Evolutionary conservation across 805 yeast genomes (phyloP), one percentile per base, ranked within the genome.

Genomic region (Candida cerambycidarum): DNA sequence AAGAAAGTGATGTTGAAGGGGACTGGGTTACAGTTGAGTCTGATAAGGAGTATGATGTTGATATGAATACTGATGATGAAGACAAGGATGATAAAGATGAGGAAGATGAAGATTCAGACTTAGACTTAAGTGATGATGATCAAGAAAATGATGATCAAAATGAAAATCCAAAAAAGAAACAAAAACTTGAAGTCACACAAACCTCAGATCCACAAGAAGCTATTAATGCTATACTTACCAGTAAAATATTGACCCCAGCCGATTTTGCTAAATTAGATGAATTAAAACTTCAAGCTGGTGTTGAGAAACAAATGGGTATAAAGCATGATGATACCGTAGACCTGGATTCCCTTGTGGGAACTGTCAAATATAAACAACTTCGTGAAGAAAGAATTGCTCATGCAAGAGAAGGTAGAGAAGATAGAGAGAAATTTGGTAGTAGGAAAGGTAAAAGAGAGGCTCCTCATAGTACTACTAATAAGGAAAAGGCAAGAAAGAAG

Each of bases 401-500:
- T 41, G 89, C 88, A 38, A 78, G 71, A 62, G 98, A 90, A 65
- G 99, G 98, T 43, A 83, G 89, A 61, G 96, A 89, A 55, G 99
- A 82, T 45, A 79, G 97, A 60, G 96, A 86, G 43, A 85, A 84
- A 63, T 92, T 82, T 56, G 96, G 97, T 18, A 85, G 96, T 14
- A 80, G 83, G 61, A 86, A 80, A 70, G 95, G 96, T 57, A 83
- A 83, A 65, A 71, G 82, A 58, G 84, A 81, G 17, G 74, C 78
- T 13, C 15, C 39, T 4, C 97, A 85, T 61, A 87, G 96, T 21
- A 90, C 98, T 9, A 93, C 99, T 2, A 93, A 93, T 65, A 82
- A 81, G 67, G 97, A 95, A 68, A 93, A 93, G 79, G 95, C 89
- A 17, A 79, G 98, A 65, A 89, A 89, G 89, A 93, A 93, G 96